phyloP scores from a whole-genome alignment of 2,329 filamentous ascomycete species.

The Lecanosticta acicola region DNA sequence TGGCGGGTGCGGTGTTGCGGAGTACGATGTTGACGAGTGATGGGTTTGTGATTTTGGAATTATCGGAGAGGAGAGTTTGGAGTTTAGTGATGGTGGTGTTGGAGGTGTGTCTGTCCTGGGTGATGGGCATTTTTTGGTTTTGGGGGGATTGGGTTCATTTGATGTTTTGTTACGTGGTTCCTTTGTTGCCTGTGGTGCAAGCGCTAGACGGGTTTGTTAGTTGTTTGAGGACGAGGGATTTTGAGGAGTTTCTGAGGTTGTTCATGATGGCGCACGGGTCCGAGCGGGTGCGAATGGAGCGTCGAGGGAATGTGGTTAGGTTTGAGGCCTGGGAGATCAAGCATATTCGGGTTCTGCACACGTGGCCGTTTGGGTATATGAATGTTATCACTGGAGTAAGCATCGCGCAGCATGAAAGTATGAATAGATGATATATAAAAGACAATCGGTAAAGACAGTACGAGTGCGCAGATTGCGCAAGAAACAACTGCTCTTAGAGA shows the following conservation, averaged over 20 bases:
- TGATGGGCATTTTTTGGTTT: conserved; percentile 51
- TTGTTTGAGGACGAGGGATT: conserved; percentile 60
- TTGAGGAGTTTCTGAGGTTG: conserved; percentile 58
- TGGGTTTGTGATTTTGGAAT: conserved; percentile 66
- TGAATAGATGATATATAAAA: no score
- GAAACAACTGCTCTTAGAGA: no score
- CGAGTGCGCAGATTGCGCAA: no score
- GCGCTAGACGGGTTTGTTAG: conserved; percentile 66
- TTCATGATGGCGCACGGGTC: conserved; percentile 42
- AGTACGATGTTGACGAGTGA: conserved; percentile 61
- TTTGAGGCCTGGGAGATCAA: conserved; percentile 37
- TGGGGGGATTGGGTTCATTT: conserved; percentile 51
- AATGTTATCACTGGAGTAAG: conserved; percentile 39
- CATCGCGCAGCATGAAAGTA: neutral
- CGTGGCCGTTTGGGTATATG: conserved; percentile 46
- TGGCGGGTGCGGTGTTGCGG: conserved; percentile 56
- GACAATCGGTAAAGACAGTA: no score
- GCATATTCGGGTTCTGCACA: conserved; percentile 40
- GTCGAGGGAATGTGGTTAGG: neutral
- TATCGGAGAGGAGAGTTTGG: conserved; percentile 55
- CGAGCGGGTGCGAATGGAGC: conserved; percentile 30
- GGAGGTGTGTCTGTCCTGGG: conserved; percentile 43
- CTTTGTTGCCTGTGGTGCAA: conserved; percentile 61
- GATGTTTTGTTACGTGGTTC: conserved; percentile 61
- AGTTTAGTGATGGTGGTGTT: conserved; percentile 31